Base-by-base conservation (phyloP, 2,329 filamentous ascomycete species). In the Penicillium sp. region DNA sequence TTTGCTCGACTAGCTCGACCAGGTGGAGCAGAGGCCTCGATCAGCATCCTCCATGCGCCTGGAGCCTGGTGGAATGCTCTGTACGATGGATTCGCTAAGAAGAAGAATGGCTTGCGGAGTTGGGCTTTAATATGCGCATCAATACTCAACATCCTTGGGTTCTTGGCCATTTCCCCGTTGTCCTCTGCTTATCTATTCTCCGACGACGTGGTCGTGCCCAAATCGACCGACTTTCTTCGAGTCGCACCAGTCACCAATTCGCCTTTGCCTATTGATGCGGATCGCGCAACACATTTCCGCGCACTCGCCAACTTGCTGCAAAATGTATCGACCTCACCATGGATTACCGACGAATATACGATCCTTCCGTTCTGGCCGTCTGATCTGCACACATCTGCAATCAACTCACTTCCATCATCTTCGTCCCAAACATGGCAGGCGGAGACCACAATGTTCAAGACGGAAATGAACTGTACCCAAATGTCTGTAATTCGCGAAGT, bases 261-360 rank as follows among this genome's bases (percentile, higher is more conserved):
- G 2, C 50, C 56, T 10, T 21, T 67, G 10, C 45, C 52, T 5
- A 53, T 63, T 16, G 53, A 60, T 10, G 51, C 48, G 1, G 54
- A 63, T 42, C 59, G 59, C 2, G 33, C 51, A 2, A 63, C 62
- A 0, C 56, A 64, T 24, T 65, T 68, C 18, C 61, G 64, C 2
- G 60, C 60, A 0, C 61, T 65, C 16, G 54, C 60, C 6, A 59
- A 63, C 41, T 46, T 65, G 0, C 42, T 68, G 0, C 63, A 62
- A 16, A 64, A 65, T 47, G 57, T 64, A 0, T 60, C 64, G 5
- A 68, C 65, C 4, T 67, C 65, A 0, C 60, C 63, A 0, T 68
- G 65, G 65, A 61, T 66, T 13, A 60, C 60, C 1, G 58, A 68
- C 42, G 33, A 59, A 3, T 66, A 64, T 45, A 58, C 59, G 0